A percentile compares a stretch with the other conserved stretches of the same genome.
phyloP scores from a whole-genome alignment of 768 basidiomycete species.

The Suillus brevipes region DNA sequence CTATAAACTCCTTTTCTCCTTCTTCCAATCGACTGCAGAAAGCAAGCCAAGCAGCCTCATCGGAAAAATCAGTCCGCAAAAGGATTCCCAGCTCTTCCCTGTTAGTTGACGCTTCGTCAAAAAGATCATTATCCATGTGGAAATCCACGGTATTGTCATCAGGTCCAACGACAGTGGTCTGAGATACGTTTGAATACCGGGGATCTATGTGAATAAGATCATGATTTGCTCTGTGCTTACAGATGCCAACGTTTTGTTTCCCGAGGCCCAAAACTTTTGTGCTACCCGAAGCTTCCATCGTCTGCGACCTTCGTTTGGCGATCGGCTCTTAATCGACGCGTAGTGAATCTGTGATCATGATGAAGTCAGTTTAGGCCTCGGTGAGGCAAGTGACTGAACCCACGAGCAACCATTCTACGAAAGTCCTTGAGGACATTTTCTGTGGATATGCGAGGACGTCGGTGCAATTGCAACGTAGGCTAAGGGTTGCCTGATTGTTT shows the following conservation, averaged over 20 bases:
- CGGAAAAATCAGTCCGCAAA: conserved; percentile 70
- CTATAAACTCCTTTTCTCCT: conserved; percentile 57
- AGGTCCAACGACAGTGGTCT: conserved; percentile 16
- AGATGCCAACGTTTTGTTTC: conserved; percentile 17
- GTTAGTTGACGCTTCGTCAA: conserved; percentile 48
- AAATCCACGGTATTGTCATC: conserved; percentile 24
- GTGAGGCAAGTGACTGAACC: neutral
- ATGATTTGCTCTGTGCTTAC: conserved; percentile 10
- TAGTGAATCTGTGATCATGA: conserved; percentile 41
- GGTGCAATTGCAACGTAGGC: neutral
- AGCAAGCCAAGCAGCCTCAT: conserved; percentile 63
- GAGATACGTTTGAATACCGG: conserved; percentile 12
- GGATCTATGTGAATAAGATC: neutral
- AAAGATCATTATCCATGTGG: conserved; percentile 50
- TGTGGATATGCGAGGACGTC: neutral
- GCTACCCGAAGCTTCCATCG: conserved; percentile 54
- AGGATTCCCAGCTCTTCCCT: conserved; percentile 58
- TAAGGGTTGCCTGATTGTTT: neutral
- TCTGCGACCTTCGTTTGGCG: conserved; percentile 57
- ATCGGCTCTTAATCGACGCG: conserved; percentile 40
- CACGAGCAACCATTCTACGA: conserved; percentile 5
- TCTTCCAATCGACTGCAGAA: conserved; percentile 53
- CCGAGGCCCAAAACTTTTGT: conserved; percentile 48
- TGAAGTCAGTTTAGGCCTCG: neutral
- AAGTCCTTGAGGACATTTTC: conserved; percentile 20